A percentile compares a stretch with the other conserved stretches of the same genome.
phyloP scores from a whole-genome alignment of 1,284 basidiomycete genomes.

The Pseudozyma thailandica region DNA sequence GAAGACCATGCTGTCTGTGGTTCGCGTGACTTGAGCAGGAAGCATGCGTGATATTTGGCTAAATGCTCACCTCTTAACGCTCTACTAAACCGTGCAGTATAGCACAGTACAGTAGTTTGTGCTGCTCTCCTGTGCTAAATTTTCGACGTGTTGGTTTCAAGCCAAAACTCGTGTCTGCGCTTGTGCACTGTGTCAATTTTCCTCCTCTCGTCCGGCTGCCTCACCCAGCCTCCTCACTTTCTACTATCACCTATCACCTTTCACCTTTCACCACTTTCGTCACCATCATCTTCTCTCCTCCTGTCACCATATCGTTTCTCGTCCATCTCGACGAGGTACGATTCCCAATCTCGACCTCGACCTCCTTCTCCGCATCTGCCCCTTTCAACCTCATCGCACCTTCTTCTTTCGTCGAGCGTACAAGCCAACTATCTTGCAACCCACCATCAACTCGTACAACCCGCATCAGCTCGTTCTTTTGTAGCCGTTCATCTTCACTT shows the following conservation, averaged over 20 bases:
- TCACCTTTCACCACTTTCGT: not conserved
- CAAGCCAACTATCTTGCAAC: too few species aligned
- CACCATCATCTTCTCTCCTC: not conserved
- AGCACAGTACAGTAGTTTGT: not conserved
- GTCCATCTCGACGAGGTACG: too few species aligned
- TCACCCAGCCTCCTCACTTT: not conserved
- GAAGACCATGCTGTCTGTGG: too few species aligned
- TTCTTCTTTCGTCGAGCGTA: not conserved
- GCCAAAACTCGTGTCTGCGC: not conserved
- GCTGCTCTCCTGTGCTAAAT: not conserved
- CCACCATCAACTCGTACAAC: too few species aligned
- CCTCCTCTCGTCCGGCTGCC: not conserved
- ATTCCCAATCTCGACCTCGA: too few species aligned
- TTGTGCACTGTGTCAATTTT: not conserved
- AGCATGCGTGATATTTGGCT: too few species aligned
- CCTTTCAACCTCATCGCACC: constrained; percentile 1
- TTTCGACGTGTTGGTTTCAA: not conserved
- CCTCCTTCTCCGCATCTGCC: not conserved
- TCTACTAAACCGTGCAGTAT: not conserved
- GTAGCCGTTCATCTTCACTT: too few species aligned
- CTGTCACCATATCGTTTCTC: too few species aligned
- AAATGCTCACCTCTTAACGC: not conserved
- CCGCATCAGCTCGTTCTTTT: too few species aligned
- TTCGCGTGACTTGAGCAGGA: too few species aligned
- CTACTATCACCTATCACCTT: not conserved